Evolutionary conservation across 345 rosid species (phyloP).

Genomic region (Jatropha curcas): DNA sequence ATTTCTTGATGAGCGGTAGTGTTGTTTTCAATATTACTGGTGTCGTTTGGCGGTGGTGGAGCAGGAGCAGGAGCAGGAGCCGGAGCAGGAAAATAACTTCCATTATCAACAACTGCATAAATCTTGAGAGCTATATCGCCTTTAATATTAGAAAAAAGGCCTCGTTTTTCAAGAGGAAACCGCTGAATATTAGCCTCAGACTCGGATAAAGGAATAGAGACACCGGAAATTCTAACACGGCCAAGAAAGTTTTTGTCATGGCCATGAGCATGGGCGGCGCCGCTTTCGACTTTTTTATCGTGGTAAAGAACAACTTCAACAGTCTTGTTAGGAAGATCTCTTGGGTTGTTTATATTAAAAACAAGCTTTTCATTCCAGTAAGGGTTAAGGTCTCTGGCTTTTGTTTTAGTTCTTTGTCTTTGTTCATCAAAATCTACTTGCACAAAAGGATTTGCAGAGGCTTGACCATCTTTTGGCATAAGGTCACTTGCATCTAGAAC

Average conservation of each 20-base stretch:
- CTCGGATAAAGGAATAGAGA: conserved; percentile 53
- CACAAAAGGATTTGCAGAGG: conserved; percentile 72
- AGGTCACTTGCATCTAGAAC: conserved; percentile 75
- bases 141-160: conserved; percentile 67
- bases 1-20: conserved; percentile 37
- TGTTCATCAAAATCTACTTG: conserved; percentile 64
- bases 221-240: conserved; percentile 72
- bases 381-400: conserved; percentile 66
- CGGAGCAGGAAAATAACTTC: not conserved
- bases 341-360: conserved; percentile 43
- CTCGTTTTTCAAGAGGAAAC: conserved; percentile 82
- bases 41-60: conserved; percentile 1
- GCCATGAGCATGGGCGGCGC: too few species aligned
- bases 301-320: conserved; percentile 57
- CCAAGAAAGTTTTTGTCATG: conserved; percentile 71
- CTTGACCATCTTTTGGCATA: conserved; percentile 81
- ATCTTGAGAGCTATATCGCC: conserved; percentile 71
- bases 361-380: conserved; percentile 70
- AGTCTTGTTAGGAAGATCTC: conserved; percentile 48
- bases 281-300: conserved; percentile 42
- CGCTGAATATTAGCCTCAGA: conserved; percentile 60
- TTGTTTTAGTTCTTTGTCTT: conserved; percentile 61
- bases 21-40: conserved; percentile 18
- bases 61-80: not conserved
- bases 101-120: conserved; percentile 38